Percentiles rank a stretch among this genome's conserved stretches.
Evolutionary conservation across 352 stramenopile genomes (phyloP).

Genomic region (Phytophthora sojae): DNA sequence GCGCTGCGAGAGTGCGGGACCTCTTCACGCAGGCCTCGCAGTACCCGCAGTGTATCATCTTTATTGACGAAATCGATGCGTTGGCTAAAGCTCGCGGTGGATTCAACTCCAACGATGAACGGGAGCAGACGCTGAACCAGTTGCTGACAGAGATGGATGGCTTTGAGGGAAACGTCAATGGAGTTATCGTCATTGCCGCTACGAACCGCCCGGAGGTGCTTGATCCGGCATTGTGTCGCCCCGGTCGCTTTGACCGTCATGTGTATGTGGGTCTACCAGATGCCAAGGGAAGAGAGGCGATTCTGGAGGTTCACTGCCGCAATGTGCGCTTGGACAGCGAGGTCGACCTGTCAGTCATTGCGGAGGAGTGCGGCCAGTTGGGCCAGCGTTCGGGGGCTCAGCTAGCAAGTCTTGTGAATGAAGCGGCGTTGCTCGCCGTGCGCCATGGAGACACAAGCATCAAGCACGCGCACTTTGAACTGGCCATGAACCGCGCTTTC

Average conservation of each 20-base stretch:
- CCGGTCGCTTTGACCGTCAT: slow-evolving; percentile 96
- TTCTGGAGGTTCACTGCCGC: slow-evolving; percentile 75
- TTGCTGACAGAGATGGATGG: slow-evolving; percentile 91
- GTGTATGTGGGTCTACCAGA: slow-evolving; percentile 96
- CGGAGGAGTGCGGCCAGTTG: slow-evolving; percentile 61
- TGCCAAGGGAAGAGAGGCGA: slow-evolving; percentile 87
- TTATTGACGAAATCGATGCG: slow-evolving; percentile 98
- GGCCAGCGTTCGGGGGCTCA: slow-evolving; percentile 78
- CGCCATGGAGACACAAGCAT: slow-evolving; percentile 70
- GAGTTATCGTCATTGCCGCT: slow-evolving; percentile 96
- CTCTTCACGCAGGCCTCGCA: slow-evolving; percentile 95
- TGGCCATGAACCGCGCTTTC: slow-evolving; percentile 77
- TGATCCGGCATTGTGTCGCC: slow-evolving; percentile 95
- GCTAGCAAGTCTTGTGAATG: slow-evolving; percentile 84
- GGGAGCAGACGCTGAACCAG: slow-evolving; percentile 97
- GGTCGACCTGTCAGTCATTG: slow-evolving; percentile 60
- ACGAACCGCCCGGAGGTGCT: slow-evolving; percentile 97
- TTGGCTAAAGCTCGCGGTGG: slow-evolving; percentile 89
- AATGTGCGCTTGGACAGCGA: slow-evolving; percentile 63
- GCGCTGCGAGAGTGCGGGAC: slow-evolving; percentile 93
- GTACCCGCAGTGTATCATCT: slow-evolving; percentile 96
- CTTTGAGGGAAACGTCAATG: slow-evolving; percentile 91
- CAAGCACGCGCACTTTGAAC: slow-evolving; percentile 73
- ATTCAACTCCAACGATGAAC: slow-evolving; percentile 94
- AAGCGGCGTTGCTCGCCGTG: slow-evolving; percentile 82